Evolutionary conservation across 2,329 filamentous ascomycete genomes (phyloP).

Genomic region (Ambrosiella xylebori): DNA sequence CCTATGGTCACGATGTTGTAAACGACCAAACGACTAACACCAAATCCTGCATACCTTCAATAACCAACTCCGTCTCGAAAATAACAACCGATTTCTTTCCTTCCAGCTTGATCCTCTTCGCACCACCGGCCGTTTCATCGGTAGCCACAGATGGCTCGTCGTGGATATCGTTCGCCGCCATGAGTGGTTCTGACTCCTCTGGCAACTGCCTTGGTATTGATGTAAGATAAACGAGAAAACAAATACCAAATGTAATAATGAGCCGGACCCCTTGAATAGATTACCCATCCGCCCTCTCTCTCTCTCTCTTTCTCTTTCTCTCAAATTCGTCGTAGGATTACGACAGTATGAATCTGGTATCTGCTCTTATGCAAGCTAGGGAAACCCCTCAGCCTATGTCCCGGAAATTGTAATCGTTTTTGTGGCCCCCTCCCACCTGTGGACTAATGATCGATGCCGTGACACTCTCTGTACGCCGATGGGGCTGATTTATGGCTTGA

Average conservation of each 20-base stretch:
- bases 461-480: neutral
- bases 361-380: neutral
- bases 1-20: neutral
- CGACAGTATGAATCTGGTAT: neutral
- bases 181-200: conserved; percentile 11
- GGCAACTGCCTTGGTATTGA: conserved; percentile 4
- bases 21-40: neutral
- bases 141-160: conserved; percentile 14
- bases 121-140: conserved; percentile 12
- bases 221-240: neutral
- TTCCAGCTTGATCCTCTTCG: conserved; percentile 13
- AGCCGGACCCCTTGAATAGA: too few relatives aligned
- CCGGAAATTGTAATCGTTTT: neutral
- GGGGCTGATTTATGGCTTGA: neutral
- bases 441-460: neutral
- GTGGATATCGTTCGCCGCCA: conserved; percentile 7
- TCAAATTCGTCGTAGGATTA: neutral
- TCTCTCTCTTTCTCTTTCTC: too few relatives aligned
- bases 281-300: too few relatives aligned
- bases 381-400: too few relatives aligned
- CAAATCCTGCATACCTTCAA: neutral
- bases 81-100: conserved; percentile 13
- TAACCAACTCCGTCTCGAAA: neutral
- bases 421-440: neutral
- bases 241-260: neutral